Base-by-base conservation (phyloP, 2,329 filamentous ascomycete genomes). In the Fusarium multiceps region DNA sequence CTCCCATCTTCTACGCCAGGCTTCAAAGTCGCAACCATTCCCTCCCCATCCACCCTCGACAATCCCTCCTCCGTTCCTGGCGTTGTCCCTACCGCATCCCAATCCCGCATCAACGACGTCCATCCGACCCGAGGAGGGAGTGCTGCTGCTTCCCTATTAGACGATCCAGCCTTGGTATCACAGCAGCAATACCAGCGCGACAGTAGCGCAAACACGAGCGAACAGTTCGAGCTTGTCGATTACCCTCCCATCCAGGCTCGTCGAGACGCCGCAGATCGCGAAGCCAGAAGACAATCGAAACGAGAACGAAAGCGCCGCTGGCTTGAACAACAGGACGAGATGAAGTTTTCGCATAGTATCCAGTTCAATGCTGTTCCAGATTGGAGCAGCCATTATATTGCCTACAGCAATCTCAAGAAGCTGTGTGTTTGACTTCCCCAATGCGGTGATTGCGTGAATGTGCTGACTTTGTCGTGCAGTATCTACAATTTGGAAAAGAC, bases 301-400 rank as follows among this genome's bases (percentile, higher is more conserved):
- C 82, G 85, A 76, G 81, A 82, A 72, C 84, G 86, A 79, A 94
- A 94, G 84, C 87, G 89, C 79, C 84, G 84, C 77, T 88, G 88
- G 86, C 89, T 94, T 75, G 88, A 92, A 74, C 85, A 90, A 74
- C 88, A 86, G 72, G 90, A 92, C 89, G 93, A 93, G 78, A 99
- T 99, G 96, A 98, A 98, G 90, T 99, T 99, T 86, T 98, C 95
- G 20, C 96, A 99, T 81, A 98, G 95, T 82, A 91, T 99, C 75
- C 96, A 99, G 85, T 99, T 99, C 84, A 99, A 99, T 84, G 94
- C 96, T 69, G 96, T 99, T 75, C 96, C 96, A n/a, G 96, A 99
- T 82, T 99, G 96, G 96, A 98, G 93, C 84, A 94, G 91, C 76
- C 90, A 98, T 81, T 99, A 99, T 82, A 97, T 99, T 78, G 93